These are phyloP conservation scores for Parathielavia hyrcaniae DNA, from an alignment of 495 filamentous ascomycete species.

Conservation along the genomic window DNA sequence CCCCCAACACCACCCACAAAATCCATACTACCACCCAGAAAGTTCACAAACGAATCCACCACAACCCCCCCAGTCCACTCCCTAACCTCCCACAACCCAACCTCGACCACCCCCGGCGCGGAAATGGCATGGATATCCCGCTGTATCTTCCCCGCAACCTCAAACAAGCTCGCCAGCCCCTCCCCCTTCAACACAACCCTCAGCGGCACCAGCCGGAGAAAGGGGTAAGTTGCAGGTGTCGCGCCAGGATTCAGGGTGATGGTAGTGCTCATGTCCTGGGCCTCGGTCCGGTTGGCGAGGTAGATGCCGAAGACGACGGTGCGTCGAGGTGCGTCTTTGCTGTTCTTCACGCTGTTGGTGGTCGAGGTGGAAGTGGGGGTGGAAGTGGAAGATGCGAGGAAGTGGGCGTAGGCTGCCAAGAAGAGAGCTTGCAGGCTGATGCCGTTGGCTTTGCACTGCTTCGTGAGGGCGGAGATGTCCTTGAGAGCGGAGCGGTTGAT, in stretches of 20 bases:
- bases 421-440: slow-evolving; percentile 40
- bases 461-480: slow-evolving; percentile 16
- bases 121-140: slow-evolving; percentile 38
- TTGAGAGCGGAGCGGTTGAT: slow-evolving; percentile 19
- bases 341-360: too few relatives aligned
- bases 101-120: slow-evolving; percentile 29
- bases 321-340: slow-evolving; percentile 2
- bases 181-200: slow-evolving; percentile 20
- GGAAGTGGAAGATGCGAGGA: slow-evolving; percentile 5
- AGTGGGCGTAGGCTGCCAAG: slow-evolving; percentile 38
- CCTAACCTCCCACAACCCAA: slow-evolving; percentile 45
- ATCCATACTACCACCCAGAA: slow-evolving; percentile 37
- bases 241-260: slow-evolving; percentile 13
- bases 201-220: slow-evolving; percentile 40
- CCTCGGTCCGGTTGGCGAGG: slow-evolving; percentile 37
- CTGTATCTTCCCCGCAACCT: slow-evolving; percentile 35
- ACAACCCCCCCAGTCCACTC: slow-evolving; percentile 44
- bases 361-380: too few relatives aligned
- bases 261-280: too few relatives aligned
- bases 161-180: slow-evolving; percentile 10
- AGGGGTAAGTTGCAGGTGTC: slow-evolving; percentile 34
- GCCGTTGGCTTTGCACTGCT: slow-evolving; percentile 23
- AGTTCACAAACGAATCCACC: slow-evolving; percentile 52
- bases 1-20: background rate
- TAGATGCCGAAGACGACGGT: slow-evolving; percentile 44